Evolutionary conservation across 352 stramenopile species (phyloP).

Genomic region (Phytopythium ostracodes): DNA sequence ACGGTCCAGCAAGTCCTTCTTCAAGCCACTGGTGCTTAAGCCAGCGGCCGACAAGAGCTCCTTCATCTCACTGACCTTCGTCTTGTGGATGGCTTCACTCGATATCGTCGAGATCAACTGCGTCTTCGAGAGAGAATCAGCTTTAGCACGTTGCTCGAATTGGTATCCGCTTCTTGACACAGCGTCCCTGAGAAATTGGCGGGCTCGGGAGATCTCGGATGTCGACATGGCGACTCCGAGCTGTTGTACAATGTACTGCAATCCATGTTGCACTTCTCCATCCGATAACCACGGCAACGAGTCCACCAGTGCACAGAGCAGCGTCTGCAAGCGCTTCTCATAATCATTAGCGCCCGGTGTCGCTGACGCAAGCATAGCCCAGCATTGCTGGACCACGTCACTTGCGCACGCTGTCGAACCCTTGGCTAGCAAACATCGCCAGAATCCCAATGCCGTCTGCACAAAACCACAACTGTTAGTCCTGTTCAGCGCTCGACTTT

Average conservation of each 20-base stretch:
- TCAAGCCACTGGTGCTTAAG: slow-evolving; percentile 35
- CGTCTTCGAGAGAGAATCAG: not conserved
- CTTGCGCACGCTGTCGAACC: slow-evolving; percentile 7
- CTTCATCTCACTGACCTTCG: slow-evolving; percentile 46
- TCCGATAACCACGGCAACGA: slow-evolving; percentile 31
- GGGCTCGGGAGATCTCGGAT: not conserved
- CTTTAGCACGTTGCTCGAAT: not conserved
- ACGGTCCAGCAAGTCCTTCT: slow-evolving; percentile 46
- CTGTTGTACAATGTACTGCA: slow-evolving; percentile 34
- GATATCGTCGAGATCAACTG: slow-evolving; percentile 14
- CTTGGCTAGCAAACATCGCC: slow-evolving; percentile 46
- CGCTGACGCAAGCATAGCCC: slow-evolving; percentile 19
- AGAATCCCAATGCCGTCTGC: slow-evolving; percentile 51
- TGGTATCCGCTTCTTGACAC: not conserved
- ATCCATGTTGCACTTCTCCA: slow-evolving; percentile 30
- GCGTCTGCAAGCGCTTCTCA: slow-evolving; percentile 15
- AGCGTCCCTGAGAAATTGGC: not conserved
- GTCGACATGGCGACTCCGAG: slow-evolving; percentile 17
- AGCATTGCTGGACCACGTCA: slow-evolving; percentile 22
- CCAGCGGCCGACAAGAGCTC: slow-evolving; percentile 23
- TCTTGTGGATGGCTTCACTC: slow-evolving; percentile 28
- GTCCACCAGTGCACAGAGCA: slow-evolving; percentile 34
- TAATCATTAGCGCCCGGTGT: slow-evolving; percentile 10
- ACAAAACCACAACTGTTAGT: not conserved
- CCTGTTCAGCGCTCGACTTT: not conserved